Percentiles rank a stretch among this genome's conserved stretches.
These are phyloP conservation scores for Pythium sp. DNA, from an alignment of 352 stramenopile genomes.

Conservation along the genomic window DNA sequence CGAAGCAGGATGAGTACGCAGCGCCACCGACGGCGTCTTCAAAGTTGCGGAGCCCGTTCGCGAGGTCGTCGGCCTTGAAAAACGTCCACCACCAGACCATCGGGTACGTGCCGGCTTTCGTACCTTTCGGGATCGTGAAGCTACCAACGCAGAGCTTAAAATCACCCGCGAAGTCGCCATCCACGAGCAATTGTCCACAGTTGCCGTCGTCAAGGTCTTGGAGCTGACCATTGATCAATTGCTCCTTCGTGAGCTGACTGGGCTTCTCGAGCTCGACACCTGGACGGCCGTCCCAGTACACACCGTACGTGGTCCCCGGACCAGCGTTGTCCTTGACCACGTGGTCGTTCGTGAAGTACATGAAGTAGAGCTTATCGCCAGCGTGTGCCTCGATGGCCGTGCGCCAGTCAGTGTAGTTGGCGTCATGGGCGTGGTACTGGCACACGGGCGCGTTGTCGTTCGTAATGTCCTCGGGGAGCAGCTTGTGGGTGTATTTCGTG, in stretches of 20 bases:
- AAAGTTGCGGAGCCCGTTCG: conserved; percentile 27
- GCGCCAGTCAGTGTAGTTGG: conserved; percentile 6
- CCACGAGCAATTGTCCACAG: background rate
- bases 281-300: background rate
- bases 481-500: conserved; percentile 44
- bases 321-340: background rate
- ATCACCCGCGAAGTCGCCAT: background rate
- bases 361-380: background rate
- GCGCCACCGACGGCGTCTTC: conserved; percentile 27
- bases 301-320: background rate
- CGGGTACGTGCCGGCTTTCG: conserved; percentile 44
- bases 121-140: conserved; percentile 41
- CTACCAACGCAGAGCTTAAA: conserved; percentile 37
- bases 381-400: background rate
- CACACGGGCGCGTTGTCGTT: background rate
- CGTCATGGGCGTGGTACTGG: background rate
- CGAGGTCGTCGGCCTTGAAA: conserved; percentile 30
- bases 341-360: background rate
- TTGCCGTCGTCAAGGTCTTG: conserved; percentile 26
- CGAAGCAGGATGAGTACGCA: conserved; percentile 61
- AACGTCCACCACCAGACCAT: conserved; percentile 72
- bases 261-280: background rate
- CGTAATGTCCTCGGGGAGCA: conserved; percentile 18
- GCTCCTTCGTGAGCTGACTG: conserved; percentile 5
- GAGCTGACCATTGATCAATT: background rate